These are phyloP conservation scores for Neofusicoccum sp. DNA, from an alignment of 2,329 filamentous ascomycete genomes.

Conservation along the genomic window DNA sequence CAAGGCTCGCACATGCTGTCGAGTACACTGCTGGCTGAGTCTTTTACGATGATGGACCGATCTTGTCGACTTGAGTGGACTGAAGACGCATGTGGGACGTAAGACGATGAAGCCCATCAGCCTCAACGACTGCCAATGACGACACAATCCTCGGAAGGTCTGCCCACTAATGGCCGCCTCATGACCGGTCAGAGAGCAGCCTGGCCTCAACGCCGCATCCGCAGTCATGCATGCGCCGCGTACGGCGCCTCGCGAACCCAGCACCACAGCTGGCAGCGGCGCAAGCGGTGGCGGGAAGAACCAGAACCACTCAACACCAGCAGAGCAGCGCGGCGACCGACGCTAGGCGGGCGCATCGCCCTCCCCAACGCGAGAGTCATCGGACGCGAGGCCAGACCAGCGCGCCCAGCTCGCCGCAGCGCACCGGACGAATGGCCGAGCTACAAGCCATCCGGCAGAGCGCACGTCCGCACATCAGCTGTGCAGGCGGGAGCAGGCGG, in stretches of 20 bases:
- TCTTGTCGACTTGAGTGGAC: not conserved
- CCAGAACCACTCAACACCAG: no score
- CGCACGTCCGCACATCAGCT: not conserved
- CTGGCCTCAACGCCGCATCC: not conserved
- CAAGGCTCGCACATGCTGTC: no score
- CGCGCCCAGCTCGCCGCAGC: no score
- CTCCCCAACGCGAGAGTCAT: no score
- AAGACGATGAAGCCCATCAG: not conserved
- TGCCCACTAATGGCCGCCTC: not conserved
- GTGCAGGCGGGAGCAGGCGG: no score
- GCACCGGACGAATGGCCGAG: not conserved
- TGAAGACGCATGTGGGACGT: not conserved
- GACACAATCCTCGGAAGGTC: not conserved
- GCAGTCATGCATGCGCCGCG: not conserved
- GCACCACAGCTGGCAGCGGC: not conserved
- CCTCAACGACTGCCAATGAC: not conserved
- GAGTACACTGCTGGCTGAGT: no score
- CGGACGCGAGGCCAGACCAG: no score
- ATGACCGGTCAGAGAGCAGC: constrained; percentile 2
- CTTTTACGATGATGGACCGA: no score
- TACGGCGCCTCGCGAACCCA: not conserved
- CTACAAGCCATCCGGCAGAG: not conserved
- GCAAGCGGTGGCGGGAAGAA: not conserved
- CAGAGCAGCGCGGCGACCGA: no score
- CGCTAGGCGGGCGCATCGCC: no score